Evolutionary conservation across 2,329 filamentous ascomycete species (phyloP), one percentile per base, ranked within the genome.

Genomic region (Aspergillus pseudonomiae): DNA sequence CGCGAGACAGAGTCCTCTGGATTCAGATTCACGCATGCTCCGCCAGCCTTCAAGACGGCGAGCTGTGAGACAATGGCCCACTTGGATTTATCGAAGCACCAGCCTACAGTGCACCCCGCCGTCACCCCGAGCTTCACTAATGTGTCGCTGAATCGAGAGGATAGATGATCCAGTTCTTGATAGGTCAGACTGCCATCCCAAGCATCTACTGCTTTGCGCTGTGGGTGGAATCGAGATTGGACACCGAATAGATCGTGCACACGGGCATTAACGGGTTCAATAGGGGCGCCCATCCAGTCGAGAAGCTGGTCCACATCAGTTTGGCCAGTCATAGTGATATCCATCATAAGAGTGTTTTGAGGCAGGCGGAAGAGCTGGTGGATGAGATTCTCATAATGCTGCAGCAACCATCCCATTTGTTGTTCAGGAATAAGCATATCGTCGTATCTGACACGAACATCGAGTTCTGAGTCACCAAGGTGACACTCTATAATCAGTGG

Each of bases 31-130:
- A 63, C 61, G 24, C 45, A 60, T 12, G 57, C 61, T 14, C 48
- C 63, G 10, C 63, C 63, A 19, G 61, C 58, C 39, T 63, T 63
- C 34, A 63, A 24, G 12, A 63, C 34, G 9, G 45, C 63, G 11
- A 65, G 21, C 53, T 60, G 59, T 24, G 53, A 24, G 12, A 63
- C 54, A 19, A 60, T 45, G 9, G 61, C 58, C 60, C 60, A 65
- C 9, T 36, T 48, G 14, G 63, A 63, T 46, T 65, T 65, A 19
- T 63, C 61, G 9, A 65, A 58, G 34, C 60, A 63, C 52, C 52
- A 36, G 10, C 53, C 24, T 9, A 63, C 54, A 14, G 59, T 36
- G 21, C 12, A 36, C 4, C 46, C 53, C 1, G 52, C 21, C 19
- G 46, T 39, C 16, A 60, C 36, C 14, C 61, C 61, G 6, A 26